Evolutionary conservation across 2,329 filamentous ascomycete genomes (phyloP).

Genomic region (Neopestalotiopsis rosae): DNA sequence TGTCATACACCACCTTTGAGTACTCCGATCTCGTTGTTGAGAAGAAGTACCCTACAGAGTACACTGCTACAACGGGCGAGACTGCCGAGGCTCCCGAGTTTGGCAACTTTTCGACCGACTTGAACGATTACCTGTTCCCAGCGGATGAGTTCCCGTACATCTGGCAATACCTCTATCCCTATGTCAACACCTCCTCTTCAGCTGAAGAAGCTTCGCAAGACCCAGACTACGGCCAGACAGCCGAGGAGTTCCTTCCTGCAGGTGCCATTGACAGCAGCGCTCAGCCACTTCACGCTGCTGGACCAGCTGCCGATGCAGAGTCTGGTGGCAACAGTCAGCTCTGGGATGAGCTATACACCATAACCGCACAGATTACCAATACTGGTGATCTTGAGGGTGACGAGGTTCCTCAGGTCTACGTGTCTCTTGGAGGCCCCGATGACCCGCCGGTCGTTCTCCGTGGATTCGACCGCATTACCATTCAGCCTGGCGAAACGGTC

Average conservation of each 20-base stretch:
- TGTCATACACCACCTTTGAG: slow-evolving; percentile 80
- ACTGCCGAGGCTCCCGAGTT: slow-evolving; percentile 69
- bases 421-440: slow-evolving; percentile 78
- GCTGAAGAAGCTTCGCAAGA: slow-evolving; percentile 60
- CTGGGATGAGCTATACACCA: slow-evolving; percentile 72
- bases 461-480: slow-evolving; percentile 78
- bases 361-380: slow-evolving; percentile 74
- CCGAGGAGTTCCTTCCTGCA: slow-evolving; percentile 64
- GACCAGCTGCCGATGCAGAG: slow-evolving; percentile 44
- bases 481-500: slow-evolving; percentile 70
- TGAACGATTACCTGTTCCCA: slow-evolving; percentile 73
- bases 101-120: slow-evolving; percentile 66
- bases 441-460: slow-evolving; percentile 74
- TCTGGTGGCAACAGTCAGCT: slow-evolving; percentile 70
- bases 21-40: slow-evolving; percentile 71
- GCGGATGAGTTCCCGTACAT: slow-evolving; percentile 54
- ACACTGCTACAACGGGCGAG: slow-evolving; percentile 64
- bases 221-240: slow-evolving; percentile 63
- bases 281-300: slow-evolving; percentile 58
- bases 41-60: slow-evolving; percentile 54
- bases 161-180: slow-evolving; percentile 71
- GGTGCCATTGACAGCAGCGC: slow-evolving; percentile 59
- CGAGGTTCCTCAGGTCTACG: slow-evolving; percentile 78
- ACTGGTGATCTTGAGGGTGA: slow-evolving; percentile 69
- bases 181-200: slow-evolving; percentile 68